Percentiles rank a stretch among this genome's conserved stretches.
phyloP scores from a whole-genome alignment of 1,284 basidiomycete species.

The Pholiota adiposa region DNA sequence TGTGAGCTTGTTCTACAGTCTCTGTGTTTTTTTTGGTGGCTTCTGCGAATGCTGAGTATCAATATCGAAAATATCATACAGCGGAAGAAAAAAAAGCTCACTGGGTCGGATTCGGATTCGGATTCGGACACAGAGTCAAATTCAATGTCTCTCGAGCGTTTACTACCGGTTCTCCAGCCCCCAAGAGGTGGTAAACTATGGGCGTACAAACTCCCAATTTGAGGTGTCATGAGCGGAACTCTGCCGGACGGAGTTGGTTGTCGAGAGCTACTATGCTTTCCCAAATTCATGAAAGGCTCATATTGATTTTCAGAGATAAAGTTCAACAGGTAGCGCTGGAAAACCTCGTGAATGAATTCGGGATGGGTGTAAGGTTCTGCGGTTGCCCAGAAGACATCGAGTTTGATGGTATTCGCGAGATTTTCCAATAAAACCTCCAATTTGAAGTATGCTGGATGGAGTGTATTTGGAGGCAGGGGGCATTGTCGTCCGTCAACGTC shows the following conservation, averaged over 20 bases:
- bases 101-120: too few relatives aligned
- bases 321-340: slow-evolving; percentile 12
- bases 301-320: slow-evolving; percentile 9
- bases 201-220: too few relatives aligned
- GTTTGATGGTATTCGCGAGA: background rate
- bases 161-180: too few relatives aligned
- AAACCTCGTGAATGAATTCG: slow-evolving; percentile 12
- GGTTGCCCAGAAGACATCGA: background rate
- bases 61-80: too few relatives aligned
- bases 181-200: too few relatives aligned
- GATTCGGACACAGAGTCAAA: too few relatives aligned
- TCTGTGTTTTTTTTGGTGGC: too few relatives aligned
- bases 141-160: too few relatives aligned
- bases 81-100: too few relatives aligned
- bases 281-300: slow-evolving; percentile 6
- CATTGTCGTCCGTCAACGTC: background rate
- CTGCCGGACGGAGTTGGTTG: background rate
- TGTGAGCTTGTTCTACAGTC: too few relatives aligned
- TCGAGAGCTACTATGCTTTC: background rate
- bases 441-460: background rate
- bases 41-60: too few relatives aligned
- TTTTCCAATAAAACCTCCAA: background rate
- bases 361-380: slow-evolving; percentile 1
- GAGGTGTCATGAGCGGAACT: too few relatives aligned
- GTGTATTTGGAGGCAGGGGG: background rate